Conservation (phyloP, 768 basidiomycete genomes). For the Boletus reticulatus region DNA sequence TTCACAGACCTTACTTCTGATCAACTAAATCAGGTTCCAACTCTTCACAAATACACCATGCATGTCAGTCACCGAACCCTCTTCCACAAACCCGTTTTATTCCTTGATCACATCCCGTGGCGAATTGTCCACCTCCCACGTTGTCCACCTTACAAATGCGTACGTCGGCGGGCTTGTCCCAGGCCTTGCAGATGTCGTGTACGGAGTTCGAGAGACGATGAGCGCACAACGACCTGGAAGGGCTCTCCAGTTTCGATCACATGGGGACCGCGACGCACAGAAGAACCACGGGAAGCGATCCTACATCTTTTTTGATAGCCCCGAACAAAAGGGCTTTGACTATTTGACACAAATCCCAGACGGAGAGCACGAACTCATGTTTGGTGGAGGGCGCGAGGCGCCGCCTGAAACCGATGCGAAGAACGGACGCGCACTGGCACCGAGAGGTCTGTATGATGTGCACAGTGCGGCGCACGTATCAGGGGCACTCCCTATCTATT, state of each 20-base stretch:
- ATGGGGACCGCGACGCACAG: background rate
- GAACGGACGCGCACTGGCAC: conserved; percentile 19
- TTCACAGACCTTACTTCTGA: background rate
- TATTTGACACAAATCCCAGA: conserved; percentile 64
- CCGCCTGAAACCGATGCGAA: conserved; percentile 4
- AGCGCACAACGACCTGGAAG: conserved; percentile 59
- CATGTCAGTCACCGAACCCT: conserved; percentile 31
- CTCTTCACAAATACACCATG: conserved; percentile 47
- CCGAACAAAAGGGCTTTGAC: conserved; percentile 45
- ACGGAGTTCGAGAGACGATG: conserved; percentile 51
- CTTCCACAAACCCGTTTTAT: conserved; percentile 31
- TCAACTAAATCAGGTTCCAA: conserved; percentile 28
- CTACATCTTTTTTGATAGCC: conserved; percentile 55
- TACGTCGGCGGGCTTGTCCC: conserved; percentile 48
- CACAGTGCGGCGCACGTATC: conserved; percentile 42
- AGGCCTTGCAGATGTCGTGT: conserved; percentile 32
- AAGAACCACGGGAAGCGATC: conserved; percentile 45
- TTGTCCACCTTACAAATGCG: conserved; percentile 57
- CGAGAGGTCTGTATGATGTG: conserved; percentile 32
- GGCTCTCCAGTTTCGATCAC: conserved; percentile 21
- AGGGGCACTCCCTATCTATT: conserved; percentile 54
- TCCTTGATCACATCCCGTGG: conserved; percentile 43
- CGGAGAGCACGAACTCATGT: conserved; percentile 53
- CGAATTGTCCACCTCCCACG: conserved; percentile 35
- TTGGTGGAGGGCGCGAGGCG: conserved; percentile 56